A percentile compares a stretch with the other conserved stretches of the same genome.
Evolutionary conservation across 805 yeast species (phyloP).

Genomic region (Ogataea ramenticola): DNA sequence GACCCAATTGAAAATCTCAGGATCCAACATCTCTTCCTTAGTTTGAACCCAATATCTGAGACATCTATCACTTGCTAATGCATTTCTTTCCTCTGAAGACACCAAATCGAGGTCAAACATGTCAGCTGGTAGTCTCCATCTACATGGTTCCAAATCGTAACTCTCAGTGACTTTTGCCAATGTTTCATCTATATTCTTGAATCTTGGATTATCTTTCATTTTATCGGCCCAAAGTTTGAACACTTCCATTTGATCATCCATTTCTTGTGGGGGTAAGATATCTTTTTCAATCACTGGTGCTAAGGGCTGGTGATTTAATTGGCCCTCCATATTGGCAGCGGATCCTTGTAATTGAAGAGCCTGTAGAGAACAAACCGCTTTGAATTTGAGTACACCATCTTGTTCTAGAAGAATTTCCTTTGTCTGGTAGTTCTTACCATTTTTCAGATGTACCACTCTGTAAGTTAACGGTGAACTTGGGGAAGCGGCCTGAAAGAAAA

Average conservation of each 20-base stretch:
- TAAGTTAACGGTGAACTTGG: conserved; percentile 40
- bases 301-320: conserved; percentile 19
- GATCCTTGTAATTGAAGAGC: conserved; percentile 24
- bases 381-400: conserved; percentile 40
- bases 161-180: conserved; percentile 15
- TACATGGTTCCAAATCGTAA: conserved; percentile 26
- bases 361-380: conserved; percentile 44
- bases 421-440: conserved; percentile 45
- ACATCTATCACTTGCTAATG: conserved; percentile 16
- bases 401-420: conserved; percentile 52
- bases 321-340: conserved; percentile 22
- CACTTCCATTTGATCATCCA: conserved; percentile 20
- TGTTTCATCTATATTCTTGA: conserved; percentile 17
- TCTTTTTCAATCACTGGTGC: conserved; percentile 24
- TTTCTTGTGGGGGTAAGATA: conserved; percentile 20
- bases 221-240: conserved; percentile 22
- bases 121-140: conserved; percentile 25
- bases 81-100: conserved; percentile 10
- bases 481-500: conserved; percentile 51
- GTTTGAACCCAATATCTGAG: conserved; percentile 26
- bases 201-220: conserved; percentile 10
- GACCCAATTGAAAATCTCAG: conserved; percentile 38
- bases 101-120: conserved; percentile 24
- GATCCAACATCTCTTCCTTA: conserved; percentile 16
- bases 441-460: conserved; percentile 43